Percentiles rank a stretch among this genome's conserved stretches.
These are phyloP conservation scores for Carnegiea gigantea DNA, from an alignment of 179 eudicot species.

Conservation along the genomic window DNA sequence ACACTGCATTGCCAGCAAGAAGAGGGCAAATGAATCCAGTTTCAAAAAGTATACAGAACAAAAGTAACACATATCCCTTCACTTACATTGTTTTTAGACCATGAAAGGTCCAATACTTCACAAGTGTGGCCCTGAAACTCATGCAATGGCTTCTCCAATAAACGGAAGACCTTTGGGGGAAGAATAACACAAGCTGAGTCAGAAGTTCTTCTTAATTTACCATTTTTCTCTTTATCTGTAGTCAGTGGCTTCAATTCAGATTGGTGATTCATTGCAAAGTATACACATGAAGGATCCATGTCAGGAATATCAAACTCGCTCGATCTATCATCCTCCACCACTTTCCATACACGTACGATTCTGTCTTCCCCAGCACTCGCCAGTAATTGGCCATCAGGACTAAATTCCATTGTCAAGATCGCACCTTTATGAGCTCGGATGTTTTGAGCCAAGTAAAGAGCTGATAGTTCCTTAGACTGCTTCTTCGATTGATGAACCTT, in stretches of 20 bases:
- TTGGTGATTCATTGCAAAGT: constrained; percentile 67
- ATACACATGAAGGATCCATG: constrained; percentile 68
- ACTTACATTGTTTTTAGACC: constrained; percentile 81
- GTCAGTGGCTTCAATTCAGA: constrained; percentile 60
- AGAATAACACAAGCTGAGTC: constrained; percentile 84
- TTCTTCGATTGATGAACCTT: constrained; percentile 58
- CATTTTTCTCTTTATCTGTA: constrained; percentile 45
- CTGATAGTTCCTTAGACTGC: constrained; percentile 70
- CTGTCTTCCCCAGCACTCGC: constrained; percentile 93
- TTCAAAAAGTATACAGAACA: not conserved
- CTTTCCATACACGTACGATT: constrained; percentile 80
- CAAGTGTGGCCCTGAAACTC: constrained; percentile 69
- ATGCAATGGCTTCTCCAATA: constrained; percentile 73
- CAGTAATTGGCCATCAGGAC: constrained; percentile 68
- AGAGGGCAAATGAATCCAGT: constrained; percentile 10
- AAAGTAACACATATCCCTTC: not conserved
- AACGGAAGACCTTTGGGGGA: constrained; percentile 77
- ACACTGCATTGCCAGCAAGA: constrained; percentile 49
- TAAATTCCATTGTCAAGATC: constrained; percentile 83
- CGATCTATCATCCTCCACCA: constrained; percentile 62
- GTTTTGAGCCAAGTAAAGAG: constrained; percentile 70
- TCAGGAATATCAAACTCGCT: constrained; percentile 58
- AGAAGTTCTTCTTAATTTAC: constrained; percentile 44
- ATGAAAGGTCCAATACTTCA: constrained; percentile 79
- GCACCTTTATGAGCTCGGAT: constrained; percentile 83